Percentiles rank a stretch among this genome's conserved stretches.
Evolutionary conservation across 495 filamentous ascomycete genomes (phyloP).

Genomic region (Barbatosphaeria neglecta): DNA sequence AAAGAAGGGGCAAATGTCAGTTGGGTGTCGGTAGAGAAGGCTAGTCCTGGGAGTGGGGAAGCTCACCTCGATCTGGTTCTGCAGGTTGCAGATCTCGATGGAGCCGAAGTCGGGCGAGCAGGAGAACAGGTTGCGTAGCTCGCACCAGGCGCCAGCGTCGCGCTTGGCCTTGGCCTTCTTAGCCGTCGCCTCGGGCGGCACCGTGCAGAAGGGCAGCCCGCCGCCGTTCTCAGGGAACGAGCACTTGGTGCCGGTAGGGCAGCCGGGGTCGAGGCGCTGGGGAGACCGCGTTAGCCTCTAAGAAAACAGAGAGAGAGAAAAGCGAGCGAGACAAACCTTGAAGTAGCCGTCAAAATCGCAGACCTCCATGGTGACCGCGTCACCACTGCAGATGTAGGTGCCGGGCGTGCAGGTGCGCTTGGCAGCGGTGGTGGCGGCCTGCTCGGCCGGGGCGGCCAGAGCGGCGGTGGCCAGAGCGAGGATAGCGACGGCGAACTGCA

Average conservation of each 20-base stretch:
- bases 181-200: background rate
- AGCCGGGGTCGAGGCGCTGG: background rate
- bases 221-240: background rate
- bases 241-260: background rate
- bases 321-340: background rate
- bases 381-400: background rate
- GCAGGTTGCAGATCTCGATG: background rate
- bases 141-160: background rate
- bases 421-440: too few species aligned
- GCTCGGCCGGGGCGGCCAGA: background rate
- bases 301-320: background rate
- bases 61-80: background rate
- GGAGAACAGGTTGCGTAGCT: background rate
- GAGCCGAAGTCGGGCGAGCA: background rate
- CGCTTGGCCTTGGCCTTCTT: constrained; percentile 1
- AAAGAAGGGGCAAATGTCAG: too few species aligned
- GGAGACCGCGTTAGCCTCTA: too few species aligned
- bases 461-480: background rate
- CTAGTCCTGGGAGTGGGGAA: background rate
- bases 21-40: too few species aligned
- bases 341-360: background rate
- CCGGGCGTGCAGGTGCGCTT: background rate
- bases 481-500: background rate
- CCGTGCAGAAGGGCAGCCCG: background rate
- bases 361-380: background rate